Base-by-base conservation (phyloP, 148 eudicot species). In the Rhododendron vialii region DNA sequence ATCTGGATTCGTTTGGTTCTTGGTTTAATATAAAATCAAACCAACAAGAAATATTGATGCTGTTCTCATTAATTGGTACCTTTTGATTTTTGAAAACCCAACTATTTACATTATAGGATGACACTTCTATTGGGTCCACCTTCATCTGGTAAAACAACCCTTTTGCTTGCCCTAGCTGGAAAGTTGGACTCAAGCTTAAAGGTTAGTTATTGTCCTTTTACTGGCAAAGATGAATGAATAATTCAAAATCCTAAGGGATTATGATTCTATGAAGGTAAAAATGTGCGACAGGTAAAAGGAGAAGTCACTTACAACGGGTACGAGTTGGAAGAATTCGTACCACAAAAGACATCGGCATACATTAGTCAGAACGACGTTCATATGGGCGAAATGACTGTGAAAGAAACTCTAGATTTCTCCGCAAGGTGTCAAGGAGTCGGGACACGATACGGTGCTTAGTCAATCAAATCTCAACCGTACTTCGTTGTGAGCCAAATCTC, bases 341-440 rank as follows among this genome's bases (percentile, higher is more conserved):
- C 99, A 1, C 96, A 92, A 53, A 97, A 93, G 84, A 95, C 99
- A 24, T 95, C 98, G 0, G 98, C 99, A 17, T 97, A 96, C 89
- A 93, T 97, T 67, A 97, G 99, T 88, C 99, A 97, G 85, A 94
- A 95, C 84, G 99, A 97, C 85, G 95, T 97, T 86, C 99, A 97
- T 88, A 93, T 94, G 22, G 98, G 98, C 59, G 94, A 93, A 81
- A 97, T 97, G 98, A 97, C 99, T 6, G 99, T 97, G 15, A 97
- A 95, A 91, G 99, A 97, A 89, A 95, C 98, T 33, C 88, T 95
- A 14, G 98, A 95, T 92, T 97, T 97, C 89, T 97, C 99, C 0
- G 98, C 96, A 22, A 90, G 99, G 71, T 96, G 99, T 80, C 98
- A 93, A 86, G 99, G 99, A 18, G 95, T 95, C 57, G 99, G 99